phyloP scores from a whole-genome alignment of 2,329 filamentous ascomycete genomes.

The Exophiala aquamarina region DNA sequence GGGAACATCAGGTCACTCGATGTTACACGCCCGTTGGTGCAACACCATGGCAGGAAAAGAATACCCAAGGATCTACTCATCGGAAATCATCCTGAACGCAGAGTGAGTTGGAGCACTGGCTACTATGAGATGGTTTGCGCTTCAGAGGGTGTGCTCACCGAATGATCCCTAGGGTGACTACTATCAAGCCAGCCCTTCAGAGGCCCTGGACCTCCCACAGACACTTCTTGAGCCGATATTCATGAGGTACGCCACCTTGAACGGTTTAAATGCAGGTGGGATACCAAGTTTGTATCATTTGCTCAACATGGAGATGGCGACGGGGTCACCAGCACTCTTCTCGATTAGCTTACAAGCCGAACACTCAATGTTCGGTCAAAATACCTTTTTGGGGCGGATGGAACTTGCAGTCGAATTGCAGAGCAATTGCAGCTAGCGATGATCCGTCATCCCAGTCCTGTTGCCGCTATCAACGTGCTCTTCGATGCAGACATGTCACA shows the following conservation, averaged over 20 bases:
- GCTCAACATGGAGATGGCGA: constrained; percentile 28
- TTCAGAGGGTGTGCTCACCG: too few species aligned
- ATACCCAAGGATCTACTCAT: constrained; percentile 40
- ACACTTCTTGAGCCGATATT: constrained; percentile 44
- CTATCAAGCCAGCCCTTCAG: constrained; percentile 41
- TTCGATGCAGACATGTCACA: constrained; percentile 52
- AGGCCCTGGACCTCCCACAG: constrained; percentile 43
- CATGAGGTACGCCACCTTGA: constrained; percentile 35
- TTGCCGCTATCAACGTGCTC: constrained; percentile 52
- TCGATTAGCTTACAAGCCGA: constrained; percentile 36
- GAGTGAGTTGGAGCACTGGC: too few species aligned
- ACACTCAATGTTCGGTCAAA: constrained; percentile 51
- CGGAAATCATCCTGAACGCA: constrained; percentile 40
- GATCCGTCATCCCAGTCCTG: constrained; percentile 44
- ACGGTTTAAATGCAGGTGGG: constrained; percentile 43
- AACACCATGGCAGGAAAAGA: constrained; percentile 44
- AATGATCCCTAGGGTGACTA: constrained; percentile 40
- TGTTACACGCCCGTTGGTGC: constrained; percentile 43
- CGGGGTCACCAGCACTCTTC: constrained; percentile 34
- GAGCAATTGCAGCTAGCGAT: constrained; percentile 49
- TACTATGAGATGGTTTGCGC: too few species aligned
- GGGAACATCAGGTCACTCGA: constrained; percentile 32
- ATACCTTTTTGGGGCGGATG: constrained; percentile 62
- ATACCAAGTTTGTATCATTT: constrained; percentile 36
- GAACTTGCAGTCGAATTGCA: constrained; percentile 46